Percentiles rank a stretch among this genome's conserved stretches.
Evolutionary conservation across 257 asterid genomes (phyloP).

Genomic region (Lithospermum erythrorhizon): DNA sequence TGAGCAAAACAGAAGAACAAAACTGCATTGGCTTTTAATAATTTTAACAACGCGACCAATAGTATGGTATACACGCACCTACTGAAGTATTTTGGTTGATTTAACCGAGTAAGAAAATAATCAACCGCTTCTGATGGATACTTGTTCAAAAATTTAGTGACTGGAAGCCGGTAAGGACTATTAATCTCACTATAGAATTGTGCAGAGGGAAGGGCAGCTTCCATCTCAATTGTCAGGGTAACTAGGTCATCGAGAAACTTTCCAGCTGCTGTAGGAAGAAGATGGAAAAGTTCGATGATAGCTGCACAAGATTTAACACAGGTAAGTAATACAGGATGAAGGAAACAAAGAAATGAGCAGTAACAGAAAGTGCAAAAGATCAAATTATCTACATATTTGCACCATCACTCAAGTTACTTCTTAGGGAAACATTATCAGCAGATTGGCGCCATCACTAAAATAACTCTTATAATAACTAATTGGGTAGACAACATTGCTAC

Average conservation of each 20-base stretch:
- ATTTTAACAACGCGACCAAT: conserved; percentile 5
- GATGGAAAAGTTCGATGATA: conserved; percentile 94
- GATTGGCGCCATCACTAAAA: not conserved
- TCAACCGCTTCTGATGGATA: conserved; percentile 89
- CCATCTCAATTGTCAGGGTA: conserved; percentile 91
- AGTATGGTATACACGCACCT: conserved; percentile 38
- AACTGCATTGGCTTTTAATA: conserved; percentile 7
- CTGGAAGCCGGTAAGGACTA: conserved; percentile 96
- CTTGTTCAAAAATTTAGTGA: conserved; percentile 89
- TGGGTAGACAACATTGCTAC: not conserved
- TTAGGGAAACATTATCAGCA: not conserved
- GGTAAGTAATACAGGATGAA: conserved; percentile 7
- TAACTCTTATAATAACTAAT: not conserved
- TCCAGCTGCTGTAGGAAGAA: conserved; percentile 98
- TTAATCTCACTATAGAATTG: conserved; percentile 96
- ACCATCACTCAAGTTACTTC: not conserved
- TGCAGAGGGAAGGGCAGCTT: conserved; percentile 93
- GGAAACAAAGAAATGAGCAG: conserved; percentile 1
- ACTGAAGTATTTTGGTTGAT: conserved; percentile 82
- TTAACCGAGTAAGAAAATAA: conserved; percentile 79
- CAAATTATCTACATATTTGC: not conserved
- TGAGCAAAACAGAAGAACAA: conserved; percentile 14
- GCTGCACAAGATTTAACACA: conserved; percentile 46
- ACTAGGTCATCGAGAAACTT: conserved; percentile 97
- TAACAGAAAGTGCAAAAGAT: not conserved